A percentile compares a stretch with the other conserved stretches of the same genome.
Evolutionary conservation across 2,329 filamentous ascomycete species (phyloP).

Genomic region (Penicillium occitanis): DNA sequence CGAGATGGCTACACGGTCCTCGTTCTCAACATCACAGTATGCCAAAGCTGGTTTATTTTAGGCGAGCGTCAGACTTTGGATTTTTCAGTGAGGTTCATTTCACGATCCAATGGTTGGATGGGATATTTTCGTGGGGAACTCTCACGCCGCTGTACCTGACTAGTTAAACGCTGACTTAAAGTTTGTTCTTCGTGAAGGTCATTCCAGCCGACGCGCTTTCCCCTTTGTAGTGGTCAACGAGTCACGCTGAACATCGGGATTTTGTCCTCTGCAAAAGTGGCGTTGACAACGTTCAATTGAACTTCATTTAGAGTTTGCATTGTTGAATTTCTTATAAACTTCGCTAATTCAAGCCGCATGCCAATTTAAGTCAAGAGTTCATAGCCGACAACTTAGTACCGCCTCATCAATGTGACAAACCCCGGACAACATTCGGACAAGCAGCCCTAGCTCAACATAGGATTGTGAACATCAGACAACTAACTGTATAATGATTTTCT

Average conservation of each 20-base stretch:
- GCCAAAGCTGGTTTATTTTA: neutral
- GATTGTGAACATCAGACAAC: neutral
- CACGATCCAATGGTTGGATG: neutral
- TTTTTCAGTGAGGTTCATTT: neutral
- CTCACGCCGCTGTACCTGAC: neutral
- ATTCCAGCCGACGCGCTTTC: neutral
- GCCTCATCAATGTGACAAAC: neutral
- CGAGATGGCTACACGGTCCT: too few species aligned
- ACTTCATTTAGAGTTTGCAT: neutral
- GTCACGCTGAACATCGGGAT: neutral
- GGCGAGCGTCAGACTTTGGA: neutral
- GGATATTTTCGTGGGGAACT: neutral
- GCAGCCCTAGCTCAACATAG: neutral
- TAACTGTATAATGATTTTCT: neutral
- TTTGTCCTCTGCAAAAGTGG: neutral
- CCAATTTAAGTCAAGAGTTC: neutral
- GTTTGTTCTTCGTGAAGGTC: neutral
- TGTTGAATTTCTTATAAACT: neutral
- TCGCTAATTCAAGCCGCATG: neutral
- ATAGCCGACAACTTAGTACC: neutral
- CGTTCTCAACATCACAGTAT: neutral
- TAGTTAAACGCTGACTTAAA: neutral
- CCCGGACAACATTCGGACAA: neutral
- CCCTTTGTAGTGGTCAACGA: neutral
- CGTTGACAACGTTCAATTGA: neutral